These are phyloP conservation scores for Senecio squalidus DNA, from an alignment of 140 eudicot species.

Conservation along the genomic window DNA sequence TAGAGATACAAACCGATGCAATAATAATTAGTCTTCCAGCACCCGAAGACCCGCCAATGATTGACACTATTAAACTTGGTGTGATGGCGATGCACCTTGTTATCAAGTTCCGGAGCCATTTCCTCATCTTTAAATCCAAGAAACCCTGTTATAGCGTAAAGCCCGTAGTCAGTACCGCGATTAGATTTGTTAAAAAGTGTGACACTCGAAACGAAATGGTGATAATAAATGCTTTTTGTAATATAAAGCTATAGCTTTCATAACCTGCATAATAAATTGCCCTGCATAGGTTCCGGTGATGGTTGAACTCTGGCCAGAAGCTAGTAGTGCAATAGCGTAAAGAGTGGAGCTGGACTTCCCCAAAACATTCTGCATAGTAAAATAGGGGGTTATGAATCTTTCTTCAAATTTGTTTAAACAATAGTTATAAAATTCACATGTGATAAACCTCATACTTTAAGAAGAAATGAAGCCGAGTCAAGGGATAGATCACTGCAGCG, in stretches of 20 bases:
- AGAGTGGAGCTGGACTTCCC: constrained; percentile 69
- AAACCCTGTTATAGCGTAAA: constrained; percentile 47
- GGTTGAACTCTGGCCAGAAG: constrained; percentile 93
- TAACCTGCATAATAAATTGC: constrained; percentile 82
- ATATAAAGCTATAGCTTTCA: neutral
- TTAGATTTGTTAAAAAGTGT: neutral
- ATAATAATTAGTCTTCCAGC: constrained; percentile 79
- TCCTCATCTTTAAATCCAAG: constrained; percentile 76
- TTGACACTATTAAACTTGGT: constrained; percentile 72
- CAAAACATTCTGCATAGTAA: constrained; percentile 55
- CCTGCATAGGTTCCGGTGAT: constrained; percentile 98
- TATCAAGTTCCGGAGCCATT: constrained; percentile 74
- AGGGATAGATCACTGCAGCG: constrained; percentile 62
- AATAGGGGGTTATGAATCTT: neutral
- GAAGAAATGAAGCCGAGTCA: constrained; percentile 80
- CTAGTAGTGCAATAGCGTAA: constrained; percentile 72
- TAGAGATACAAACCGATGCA: constrained; percentile 53
- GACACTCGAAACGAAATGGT: neutral
- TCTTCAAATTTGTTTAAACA: neutral
- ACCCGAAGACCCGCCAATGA: constrained; percentile 76
- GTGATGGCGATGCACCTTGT: constrained; percentile 79
- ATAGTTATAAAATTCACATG: neutral
- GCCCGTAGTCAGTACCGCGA: neutral
- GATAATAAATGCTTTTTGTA: neutral
- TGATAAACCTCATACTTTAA: constrained; percentile 35